Evolutionary conservation across 2,329 filamentous ascomycete species (phyloP).

Genomic region (Venturia oleaginea): DNA sequence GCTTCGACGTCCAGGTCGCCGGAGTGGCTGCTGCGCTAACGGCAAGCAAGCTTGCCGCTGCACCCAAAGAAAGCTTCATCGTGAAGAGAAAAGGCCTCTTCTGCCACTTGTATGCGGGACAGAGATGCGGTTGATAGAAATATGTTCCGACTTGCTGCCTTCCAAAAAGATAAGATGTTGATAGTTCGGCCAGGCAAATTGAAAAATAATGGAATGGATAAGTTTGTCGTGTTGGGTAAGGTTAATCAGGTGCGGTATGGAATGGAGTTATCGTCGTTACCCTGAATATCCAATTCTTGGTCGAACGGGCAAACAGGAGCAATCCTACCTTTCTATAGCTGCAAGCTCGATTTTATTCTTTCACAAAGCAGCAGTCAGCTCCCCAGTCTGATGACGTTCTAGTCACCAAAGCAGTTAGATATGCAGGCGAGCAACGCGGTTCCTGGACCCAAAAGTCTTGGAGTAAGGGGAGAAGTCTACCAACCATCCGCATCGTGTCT

Average conservation of each 20-base stretch:
- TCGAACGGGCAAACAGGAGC: background rate
- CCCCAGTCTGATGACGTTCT: background rate
- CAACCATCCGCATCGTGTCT: background rate
- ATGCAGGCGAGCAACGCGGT: background rate
- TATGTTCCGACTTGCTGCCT: background rate
- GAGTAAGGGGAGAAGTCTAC: background rate
- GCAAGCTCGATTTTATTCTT: background rate
- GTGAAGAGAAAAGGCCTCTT: background rate
- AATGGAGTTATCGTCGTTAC: background rate
- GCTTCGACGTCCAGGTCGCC: no score
- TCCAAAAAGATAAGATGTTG: background rate
- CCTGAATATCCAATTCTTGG: background rate
- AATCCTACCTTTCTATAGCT: conserved; percentile 5
- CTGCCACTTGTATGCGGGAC: background rate
- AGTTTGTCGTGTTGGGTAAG: background rate
- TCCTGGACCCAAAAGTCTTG: background rate
- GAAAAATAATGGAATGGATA: background rate
- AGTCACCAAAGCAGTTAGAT: background rate
- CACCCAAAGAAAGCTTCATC: conserved; percentile 2
- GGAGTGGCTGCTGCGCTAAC: background rate
- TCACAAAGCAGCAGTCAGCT: background rate
- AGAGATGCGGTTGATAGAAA: background rate
- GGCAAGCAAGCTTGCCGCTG: background rate
- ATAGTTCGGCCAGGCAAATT: background rate
- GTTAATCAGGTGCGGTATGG: background rate